These are phyloP conservation scores for Scolecobasidium constrictum DNA, from an alignment of 2,329 filamentous ascomycete genomes.

Conservation along the genomic window DNA sequence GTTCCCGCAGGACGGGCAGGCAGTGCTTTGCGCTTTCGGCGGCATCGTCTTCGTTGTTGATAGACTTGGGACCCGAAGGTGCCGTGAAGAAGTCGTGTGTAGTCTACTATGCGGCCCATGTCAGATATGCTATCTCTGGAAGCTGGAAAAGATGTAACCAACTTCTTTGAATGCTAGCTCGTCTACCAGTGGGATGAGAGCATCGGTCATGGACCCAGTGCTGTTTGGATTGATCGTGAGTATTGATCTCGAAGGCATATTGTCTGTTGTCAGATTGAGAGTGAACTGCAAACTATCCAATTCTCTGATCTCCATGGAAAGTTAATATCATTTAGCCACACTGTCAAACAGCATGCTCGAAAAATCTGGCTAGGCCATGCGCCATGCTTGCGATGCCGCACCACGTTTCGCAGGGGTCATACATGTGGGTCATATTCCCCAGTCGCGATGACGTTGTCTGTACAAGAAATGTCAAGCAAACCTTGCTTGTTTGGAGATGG, in stretches of 20 bases:
- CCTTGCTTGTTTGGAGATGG: no score
- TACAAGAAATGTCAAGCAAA: no score
- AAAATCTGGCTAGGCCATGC: no score
- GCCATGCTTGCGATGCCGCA: no score
- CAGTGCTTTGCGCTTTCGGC: slow-evolving; percentile 51
- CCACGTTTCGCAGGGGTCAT: no score
- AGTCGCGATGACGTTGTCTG: no score
- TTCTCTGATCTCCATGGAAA: no score
- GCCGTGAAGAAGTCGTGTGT: slow-evolving; percentile 55
- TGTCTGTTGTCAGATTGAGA: no score
- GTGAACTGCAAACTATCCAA: no score
- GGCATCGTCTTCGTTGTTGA: slow-evolving; percentile 66
- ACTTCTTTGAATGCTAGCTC: slow-evolving; percentile 33
- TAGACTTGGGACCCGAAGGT: slow-evolving; percentile 57
- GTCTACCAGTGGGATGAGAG: slow-evolving; percentile 42
- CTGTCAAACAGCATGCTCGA: no score
- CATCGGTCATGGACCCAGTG: slow-evolving; percentile 59
- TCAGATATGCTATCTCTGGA: slow-evolving; percentile 30
- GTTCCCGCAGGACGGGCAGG: slow-evolving; percentile 37
- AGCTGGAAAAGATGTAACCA: background rate
- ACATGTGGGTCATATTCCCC: no score
- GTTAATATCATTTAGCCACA: no score
- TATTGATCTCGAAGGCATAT: slow-evolving; percentile 28
- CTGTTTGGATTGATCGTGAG: slow-evolving; percentile 75
- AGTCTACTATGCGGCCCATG: slow-evolving; percentile 25